Percentiles rank a stretch among this genome's conserved stretches.
Conservation (phyloP, 1,284 basidiomycete genomes). For the Schizophyllum amplum region DNA sequence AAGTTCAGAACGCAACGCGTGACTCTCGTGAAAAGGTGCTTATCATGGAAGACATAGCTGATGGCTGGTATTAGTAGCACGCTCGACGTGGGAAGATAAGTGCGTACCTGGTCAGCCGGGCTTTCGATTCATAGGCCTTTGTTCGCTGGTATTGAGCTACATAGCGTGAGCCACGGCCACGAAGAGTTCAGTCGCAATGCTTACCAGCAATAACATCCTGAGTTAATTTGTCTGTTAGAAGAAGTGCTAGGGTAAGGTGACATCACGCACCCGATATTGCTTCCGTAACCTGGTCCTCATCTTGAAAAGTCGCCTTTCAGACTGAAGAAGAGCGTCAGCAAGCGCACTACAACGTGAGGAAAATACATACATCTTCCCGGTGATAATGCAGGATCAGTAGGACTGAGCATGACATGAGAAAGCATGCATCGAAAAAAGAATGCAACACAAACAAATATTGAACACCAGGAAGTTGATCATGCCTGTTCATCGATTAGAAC, state of each 20-base stretch:
- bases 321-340: constrained; percentile 19
- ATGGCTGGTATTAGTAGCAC: constrained; percentile 18
- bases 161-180: constrained; percentile 17
- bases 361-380: constrained; percentile 31
- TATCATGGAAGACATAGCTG: constrained; percentile 13
- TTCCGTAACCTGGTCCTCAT: constrained; percentile 58
- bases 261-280: constrained; percentile 38
- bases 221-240: constrained; percentile 11
- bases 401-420: constrained; percentile 17
- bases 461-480: constrained; percentile 63
- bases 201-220: not conserved
- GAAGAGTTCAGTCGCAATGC: constrained; percentile 17
- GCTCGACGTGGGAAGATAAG: constrained; percentile 1
- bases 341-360: constrained; percentile 11
- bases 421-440: constrained; percentile 8
- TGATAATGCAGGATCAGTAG: constrained; percentile 53
- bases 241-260: not conserved
- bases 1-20: constrained; percentile 42
- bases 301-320: constrained; percentile 34
- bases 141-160: constrained; percentile 79
- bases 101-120: constrained; percentile 72
- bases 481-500: constrained; percentile 24
- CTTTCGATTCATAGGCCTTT: constrained; percentile 80
- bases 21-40: constrained; percentile 46
- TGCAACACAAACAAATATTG: constrained; percentile 45